Evolutionary conservation across 768 basidiomycete species (phyloP).

Genomic region (Tricholoma sp.): DNA sequence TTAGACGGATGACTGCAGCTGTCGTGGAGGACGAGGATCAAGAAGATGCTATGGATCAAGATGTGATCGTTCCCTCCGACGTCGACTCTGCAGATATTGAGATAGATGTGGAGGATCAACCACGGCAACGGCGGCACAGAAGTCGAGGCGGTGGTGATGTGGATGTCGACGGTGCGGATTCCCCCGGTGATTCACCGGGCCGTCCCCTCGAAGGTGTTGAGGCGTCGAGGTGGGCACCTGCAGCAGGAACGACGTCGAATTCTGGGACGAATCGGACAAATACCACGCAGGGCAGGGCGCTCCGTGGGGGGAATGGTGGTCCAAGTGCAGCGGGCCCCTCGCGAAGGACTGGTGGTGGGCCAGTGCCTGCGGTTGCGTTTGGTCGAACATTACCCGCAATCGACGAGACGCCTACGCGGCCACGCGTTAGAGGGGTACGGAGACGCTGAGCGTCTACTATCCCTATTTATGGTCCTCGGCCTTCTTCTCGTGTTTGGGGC

Average conservation of each 20-base stretch:
- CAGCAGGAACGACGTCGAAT: constrained; percentile 7
- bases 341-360: constrained; percentile 14
- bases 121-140: constrained; percentile 12
- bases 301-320: not conserved
- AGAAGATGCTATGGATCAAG: constrained; percentile 72
- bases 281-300: not conserved
- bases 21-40: constrained; percentile 29
- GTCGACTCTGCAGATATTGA: constrained; percentile 34
- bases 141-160: constrained; percentile 10
- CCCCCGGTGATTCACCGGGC: constrained; percentile 12
- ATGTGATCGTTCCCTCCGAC: constrained; percentile 42
- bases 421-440: constrained; percentile 45
- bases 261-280: constrained; percentile 9
- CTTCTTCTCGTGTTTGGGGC: not conserved
- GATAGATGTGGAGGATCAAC: constrained; percentile 20
- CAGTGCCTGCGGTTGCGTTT: constrained; percentile 16
- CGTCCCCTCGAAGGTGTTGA: constrained; percentile 21
- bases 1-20: constrained; percentile 17
- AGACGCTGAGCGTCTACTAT: constrained; percentile 33
- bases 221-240: constrained; percentile 28
- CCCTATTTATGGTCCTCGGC: not conserved
- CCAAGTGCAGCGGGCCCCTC: constrained; percentile 2
- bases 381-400: constrained; percentile 25
- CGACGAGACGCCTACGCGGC: constrained; percentile 58
- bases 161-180: constrained; percentile 13